Conservation (phyloP, 805 yeast species). For the Ogataea kodamae region DNA sequence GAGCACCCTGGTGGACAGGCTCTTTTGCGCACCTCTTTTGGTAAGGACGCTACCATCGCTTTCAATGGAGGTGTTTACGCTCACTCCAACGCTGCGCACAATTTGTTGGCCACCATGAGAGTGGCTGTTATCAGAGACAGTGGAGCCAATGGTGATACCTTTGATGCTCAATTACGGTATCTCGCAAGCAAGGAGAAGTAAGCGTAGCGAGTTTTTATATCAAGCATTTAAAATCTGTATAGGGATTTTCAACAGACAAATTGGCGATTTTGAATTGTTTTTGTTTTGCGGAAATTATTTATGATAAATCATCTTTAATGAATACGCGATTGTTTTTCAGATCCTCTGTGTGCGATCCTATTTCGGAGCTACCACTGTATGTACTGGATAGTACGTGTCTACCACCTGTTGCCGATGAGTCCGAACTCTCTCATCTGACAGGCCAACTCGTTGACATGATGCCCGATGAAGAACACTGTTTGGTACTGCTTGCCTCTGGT, state of each 20-base stretch:
- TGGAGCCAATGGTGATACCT: constrained; percentile 55
- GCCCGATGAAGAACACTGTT: constrained; percentile 60
- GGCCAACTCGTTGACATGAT: constrained; percentile 51
- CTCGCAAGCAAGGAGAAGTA: constrained; percentile 24
- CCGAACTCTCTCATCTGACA: constrained; percentile 49
- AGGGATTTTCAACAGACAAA: constrained; percentile 1
- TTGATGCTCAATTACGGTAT: constrained; percentile 40
- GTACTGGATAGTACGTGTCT: constrained; percentile 80
- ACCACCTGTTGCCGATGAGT: constrained; percentile 45
- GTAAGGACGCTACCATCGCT: constrained; percentile 80
- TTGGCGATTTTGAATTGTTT: neutral
- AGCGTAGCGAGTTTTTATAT: constrained; percentile 4
- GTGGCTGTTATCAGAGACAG: constrained; percentile 73
- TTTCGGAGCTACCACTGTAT: constrained; percentile 65
- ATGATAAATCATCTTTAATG: constrained; percentile 6
- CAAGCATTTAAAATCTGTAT: constrained; percentile 7
- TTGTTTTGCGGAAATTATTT: constrained; percentile 1
- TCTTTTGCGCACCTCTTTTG: constrained; percentile 62
- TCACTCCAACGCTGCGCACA: constrained; percentile 84
- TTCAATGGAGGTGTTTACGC: constrained; percentile 85
- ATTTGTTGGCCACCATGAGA: constrained; percentile 77
- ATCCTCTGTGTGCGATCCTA: constrained; percentile 63
- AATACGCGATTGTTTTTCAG: constrained; percentile 43
- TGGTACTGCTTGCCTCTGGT: constrained; percentile 82
- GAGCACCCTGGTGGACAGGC: constrained; percentile 88